A percentile compares a stretch with the other conserved stretches of the same genome.
Conservation (phyloP, 768 basidiomycete species). For the Phlegmacium glaucopus region DNA sequence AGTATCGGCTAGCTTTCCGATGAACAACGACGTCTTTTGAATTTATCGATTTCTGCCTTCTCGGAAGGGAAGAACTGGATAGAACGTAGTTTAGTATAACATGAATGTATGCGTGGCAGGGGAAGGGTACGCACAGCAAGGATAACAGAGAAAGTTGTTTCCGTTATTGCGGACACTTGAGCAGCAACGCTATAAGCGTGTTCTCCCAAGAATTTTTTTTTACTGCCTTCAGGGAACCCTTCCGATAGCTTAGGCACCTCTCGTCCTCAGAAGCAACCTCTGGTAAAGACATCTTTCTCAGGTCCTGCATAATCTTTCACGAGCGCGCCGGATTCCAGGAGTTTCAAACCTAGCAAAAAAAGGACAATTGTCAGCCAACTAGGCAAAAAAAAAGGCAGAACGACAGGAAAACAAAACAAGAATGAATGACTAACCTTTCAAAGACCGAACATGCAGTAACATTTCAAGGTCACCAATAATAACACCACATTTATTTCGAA, state of each 20-base stretch:
- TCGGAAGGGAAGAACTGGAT: constrained; percentile 90
- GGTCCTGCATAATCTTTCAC: constrained; percentile 90
- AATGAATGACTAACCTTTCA: constrained; percentile 79
- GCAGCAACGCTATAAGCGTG: constrained; percentile 96
- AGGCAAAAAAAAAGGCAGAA: too few species aligned
- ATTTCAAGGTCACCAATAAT: constrained; percentile 80
- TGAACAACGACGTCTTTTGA: constrained; percentile 66
- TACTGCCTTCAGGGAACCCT: constrained; percentile 87
- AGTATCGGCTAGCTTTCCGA: constrained; percentile 54
- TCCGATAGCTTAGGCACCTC: constrained; percentile 77
- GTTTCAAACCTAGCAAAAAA: constrained; percentile 75
- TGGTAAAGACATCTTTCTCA: constrained; percentile 78
- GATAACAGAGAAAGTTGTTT: constrained; percentile 71
- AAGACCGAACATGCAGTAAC: constrained; percentile 81
- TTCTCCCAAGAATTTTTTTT: constrained; percentile 92
- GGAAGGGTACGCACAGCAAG: constrained; percentile 66
- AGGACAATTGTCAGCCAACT: background rate
- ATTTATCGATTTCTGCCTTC: constrained; percentile 71
- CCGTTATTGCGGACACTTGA: constrained; percentile 73
- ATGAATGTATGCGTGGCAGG: background rate
- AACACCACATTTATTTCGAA: constrained; percentile 86
- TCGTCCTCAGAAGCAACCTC: constrained; percentile 84
- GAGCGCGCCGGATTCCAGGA: constrained; percentile 84
- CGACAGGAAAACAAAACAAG: too few species aligned
- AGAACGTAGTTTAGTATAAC: too few species aligned